Base-by-base conservation (phyloP, 768 basidiomycete species). In the Lactifluus subvellereus region DNA sequence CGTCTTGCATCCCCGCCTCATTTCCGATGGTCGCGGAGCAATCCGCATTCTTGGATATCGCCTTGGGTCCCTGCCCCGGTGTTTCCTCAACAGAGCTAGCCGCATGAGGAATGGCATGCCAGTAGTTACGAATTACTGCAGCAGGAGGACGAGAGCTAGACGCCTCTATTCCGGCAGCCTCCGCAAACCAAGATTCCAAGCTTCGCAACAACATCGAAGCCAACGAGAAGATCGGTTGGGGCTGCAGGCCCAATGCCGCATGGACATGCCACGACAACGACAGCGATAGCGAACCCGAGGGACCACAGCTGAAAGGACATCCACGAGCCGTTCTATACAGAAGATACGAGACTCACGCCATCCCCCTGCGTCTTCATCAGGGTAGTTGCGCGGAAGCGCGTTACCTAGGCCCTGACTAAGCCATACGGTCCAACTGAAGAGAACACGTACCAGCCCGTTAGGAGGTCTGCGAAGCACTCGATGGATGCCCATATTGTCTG, bases 161-260 rank as follows among this genome's bases (percentile, higher is more conserved):
- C 20, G 78, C 75, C 69, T 87, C 86, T 18, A 85, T 68, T 65
- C 80, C 81, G 1, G 76, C 72, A 1, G 85, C 92, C 92, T 22
- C 92, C 91, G 32, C 84, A 84, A 20, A 85, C 89, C 14, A 94
- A 79, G 62, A 94, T 88, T 37, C 92, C 92, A 49, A 78, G 75
- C 69, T 86, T 84, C 3, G 92, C 92, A 1, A 89, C 87, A 5
- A 94, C 75, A 3, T 92, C 91, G 6, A 85, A 83, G 4, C 92
- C 92, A 4, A 94, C 91, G 4, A 91, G 80, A 38, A 92, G 80
- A 8, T 91, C 92, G 0, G 90, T 91, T 0, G 92, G 92, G 3
- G 90, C 91, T 3, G 92, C 92, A 9, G 94, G 80, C 32, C 87
- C 90, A 38, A 92, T 88, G 9, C 91, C 90, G 67, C 91, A 94